These are phyloP conservation scores for Sporothrix dimorphospora DNA, from an alignment of 2,329 filamentous ascomycete species.

Conservation along the genomic window DNA sequence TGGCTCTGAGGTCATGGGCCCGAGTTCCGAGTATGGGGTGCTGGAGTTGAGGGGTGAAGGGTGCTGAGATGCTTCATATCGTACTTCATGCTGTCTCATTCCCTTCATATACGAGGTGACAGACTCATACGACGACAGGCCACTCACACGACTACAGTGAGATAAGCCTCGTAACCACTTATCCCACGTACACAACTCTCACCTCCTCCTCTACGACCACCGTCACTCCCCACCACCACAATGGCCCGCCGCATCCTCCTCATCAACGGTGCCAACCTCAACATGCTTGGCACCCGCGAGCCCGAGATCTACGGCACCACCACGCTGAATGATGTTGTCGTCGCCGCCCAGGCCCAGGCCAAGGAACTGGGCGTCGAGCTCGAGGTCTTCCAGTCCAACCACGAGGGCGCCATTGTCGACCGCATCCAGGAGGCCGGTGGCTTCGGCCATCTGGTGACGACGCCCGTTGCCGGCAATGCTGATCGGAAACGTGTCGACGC, in stretches of 20 bases:
- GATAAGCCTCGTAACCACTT: neutral
- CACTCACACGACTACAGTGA: too few relatives aligned
- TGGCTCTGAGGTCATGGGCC: neutral
- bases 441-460: slow-evolving; percentile 3
- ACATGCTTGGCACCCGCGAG: slow-evolving; percentile 75
- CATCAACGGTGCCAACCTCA: slow-evolving; percentile 83
- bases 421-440: slow-evolving; percentile 59
- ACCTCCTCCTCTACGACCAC: neutral
- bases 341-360: slow-evolving; percentile 54
- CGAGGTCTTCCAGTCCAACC: slow-evolving; percentile 72
- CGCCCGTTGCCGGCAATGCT: neutral
- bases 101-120: neutral
- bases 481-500: slow-evolving; percentile 52
- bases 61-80: neutral
- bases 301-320: slow-evolving; percentile 72
- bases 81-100: neutral
- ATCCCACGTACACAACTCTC: neutral
- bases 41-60: neutral
- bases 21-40: neutral
- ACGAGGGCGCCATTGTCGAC: slow-evolving; percentile 75
- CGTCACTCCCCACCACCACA: neutral
- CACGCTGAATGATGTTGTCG: slow-evolving; percentile 66
- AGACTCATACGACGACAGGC: neutral
- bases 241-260: slow-evolving; percentile 62
- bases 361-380: slow-evolving; percentile 52